phyloP scores from a whole-genome alignment of 345 rosid species.

The Gossypioides kirkii region DNA sequence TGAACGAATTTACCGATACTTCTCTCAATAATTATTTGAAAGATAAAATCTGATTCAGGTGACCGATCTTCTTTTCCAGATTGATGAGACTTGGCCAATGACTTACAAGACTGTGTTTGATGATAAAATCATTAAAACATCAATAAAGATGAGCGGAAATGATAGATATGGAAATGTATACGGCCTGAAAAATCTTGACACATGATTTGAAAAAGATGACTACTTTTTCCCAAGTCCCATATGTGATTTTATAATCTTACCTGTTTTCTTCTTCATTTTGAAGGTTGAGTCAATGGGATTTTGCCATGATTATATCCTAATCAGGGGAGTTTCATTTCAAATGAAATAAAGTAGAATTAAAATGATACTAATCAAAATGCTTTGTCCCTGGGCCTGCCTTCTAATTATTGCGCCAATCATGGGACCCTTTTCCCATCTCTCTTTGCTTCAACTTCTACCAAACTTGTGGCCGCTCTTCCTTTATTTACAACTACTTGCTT shows the following conservation, averaged over 20 bases:
- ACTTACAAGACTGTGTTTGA: neutral
- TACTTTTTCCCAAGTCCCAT: too few relatives aligned
- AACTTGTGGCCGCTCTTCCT: neutral
- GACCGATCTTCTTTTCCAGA: neutral
- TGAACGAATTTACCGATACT: too few relatives aligned
- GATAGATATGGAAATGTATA: neutral
- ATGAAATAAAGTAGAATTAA: neutral
- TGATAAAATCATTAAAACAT: neutral
- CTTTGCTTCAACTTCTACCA: neutral
- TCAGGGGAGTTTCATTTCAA: neutral
- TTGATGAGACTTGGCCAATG: neutral
- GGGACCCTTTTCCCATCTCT: neutral
- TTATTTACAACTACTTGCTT: neutral
- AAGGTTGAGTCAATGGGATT: neutral
- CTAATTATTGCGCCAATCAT: neutral
- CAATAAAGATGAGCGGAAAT: neutral
- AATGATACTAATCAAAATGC: neutral
- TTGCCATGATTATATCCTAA: neutral
- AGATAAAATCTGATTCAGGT: neutral
- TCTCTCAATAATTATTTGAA: too few relatives aligned
- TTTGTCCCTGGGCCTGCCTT: conserved; percentile 6
- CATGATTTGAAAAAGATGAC: neutral
- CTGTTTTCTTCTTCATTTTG: neutral
- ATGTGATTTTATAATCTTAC: neutral
- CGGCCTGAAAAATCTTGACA: neutral